A percentile compares a stretch with the other conserved stretches of the same genome.
Conservation (phyloP, 371 early-diverging fungal genomes). For the Rhizopus sp. region DNA sequence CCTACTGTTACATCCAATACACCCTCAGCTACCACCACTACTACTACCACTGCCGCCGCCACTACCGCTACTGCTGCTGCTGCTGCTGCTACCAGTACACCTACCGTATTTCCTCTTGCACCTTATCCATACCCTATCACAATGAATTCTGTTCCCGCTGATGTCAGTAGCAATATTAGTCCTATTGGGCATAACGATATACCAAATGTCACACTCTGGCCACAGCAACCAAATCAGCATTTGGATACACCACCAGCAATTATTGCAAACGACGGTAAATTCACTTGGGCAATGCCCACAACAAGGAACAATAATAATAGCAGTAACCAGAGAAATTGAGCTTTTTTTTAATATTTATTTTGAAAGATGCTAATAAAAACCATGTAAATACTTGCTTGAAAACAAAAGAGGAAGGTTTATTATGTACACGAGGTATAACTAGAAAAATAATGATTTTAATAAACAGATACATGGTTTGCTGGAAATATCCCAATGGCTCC, state of each 20-base stretch:
- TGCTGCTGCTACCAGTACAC: slow-evolving; percentile 3
- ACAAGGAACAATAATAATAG: not conserved
- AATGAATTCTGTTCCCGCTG: slow-evolving; percentile 31
- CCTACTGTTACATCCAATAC: not conserved
- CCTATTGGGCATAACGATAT: slow-evolving; percentile 17
- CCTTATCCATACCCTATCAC: slow-evolving; percentile 38
- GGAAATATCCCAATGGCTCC: slow-evolving; percentile 93
- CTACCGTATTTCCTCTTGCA: slow-evolving; percentile 26
- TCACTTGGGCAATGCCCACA: slow-evolving; percentile 32
- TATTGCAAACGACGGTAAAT: slow-evolving; percentile 37
- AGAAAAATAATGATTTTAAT: not conserved
- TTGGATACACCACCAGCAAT: slow-evolving; percentile 31
- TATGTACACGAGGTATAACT: not conserved
- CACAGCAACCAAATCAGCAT: slow-evolving; percentile 31
- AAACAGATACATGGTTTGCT: slow-evolving; percentile 75
- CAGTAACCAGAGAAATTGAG: not conserved
- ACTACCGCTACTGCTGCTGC: slow-evolving; percentile 1
- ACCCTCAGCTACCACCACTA: not conserved
- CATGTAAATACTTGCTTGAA: not conserved
- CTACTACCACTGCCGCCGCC: too few species aligned
- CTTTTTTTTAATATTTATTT: not conserved
- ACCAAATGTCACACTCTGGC: slow-evolving; percentile 37
- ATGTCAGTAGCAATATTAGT: slow-evolving; percentile 7
- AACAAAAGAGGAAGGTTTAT: slow-evolving; percentile 1
- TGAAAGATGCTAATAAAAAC: too few species aligned